These are phyloP conservation scores for Suillus decipiens DNA, from an alignment of 768 basidiomycete species.

Conservation along the genomic window DNA sequence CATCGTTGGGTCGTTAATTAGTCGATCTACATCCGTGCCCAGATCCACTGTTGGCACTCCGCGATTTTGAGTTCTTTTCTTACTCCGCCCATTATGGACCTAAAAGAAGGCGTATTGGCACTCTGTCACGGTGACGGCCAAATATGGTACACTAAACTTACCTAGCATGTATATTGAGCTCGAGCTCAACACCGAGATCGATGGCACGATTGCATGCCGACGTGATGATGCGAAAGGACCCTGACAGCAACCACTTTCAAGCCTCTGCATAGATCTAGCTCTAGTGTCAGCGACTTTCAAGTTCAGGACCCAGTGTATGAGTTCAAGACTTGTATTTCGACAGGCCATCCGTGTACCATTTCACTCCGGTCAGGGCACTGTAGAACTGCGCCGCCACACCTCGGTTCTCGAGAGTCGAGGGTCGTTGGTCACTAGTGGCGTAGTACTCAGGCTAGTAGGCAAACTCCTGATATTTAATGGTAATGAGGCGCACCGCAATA, in stretches of 20 bases:
- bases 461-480: neutral
- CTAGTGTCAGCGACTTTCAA: neutral
- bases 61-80: neutral
- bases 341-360: neutral
- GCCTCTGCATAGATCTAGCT: neutral
- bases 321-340: neutral
- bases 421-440: neutral
- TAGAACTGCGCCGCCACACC: neutral
- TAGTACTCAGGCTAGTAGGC: neutral
- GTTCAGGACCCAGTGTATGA: neutral
- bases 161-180: neutral
- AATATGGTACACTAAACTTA: neutral
- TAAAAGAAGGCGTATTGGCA: constrained; percentile 3
- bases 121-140: neutral
- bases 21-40: neutral
- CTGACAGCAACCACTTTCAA: neutral
- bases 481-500: neutral
- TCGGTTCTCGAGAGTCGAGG: neutral
- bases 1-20: neutral
- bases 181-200: neutral
- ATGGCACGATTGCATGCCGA: neutral
- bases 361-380: neutral
- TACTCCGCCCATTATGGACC: constrained; percentile 13
- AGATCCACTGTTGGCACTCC: constrained; percentile 3
- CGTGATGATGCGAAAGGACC: neutral